Evolutionary conservation across 805 yeast genomes (phyloP).

Genomic region (Ogataea zsoltii): DNA sequence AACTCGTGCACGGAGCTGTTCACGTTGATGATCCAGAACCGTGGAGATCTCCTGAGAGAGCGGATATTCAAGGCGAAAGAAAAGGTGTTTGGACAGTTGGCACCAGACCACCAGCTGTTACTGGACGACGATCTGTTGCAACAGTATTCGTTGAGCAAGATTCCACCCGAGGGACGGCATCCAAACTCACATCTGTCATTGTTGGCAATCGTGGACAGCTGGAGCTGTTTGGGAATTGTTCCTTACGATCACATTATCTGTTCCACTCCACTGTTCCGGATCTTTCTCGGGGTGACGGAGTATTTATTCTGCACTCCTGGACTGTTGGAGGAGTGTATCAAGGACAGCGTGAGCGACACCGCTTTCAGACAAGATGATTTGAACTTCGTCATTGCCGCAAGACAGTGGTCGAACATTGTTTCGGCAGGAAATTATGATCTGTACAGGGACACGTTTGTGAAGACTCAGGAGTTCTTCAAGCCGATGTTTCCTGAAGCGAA

Average conservation of each 20-base stretch:
- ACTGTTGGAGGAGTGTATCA: conserved; percentile 75
- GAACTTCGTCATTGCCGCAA: conserved; percentile 89
- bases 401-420: conserved; percentile 84
- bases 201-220: conserved; percentile 89
- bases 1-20: conserved; percentile 79
- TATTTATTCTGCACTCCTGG: conserved; percentile 85
- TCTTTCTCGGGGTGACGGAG: conserved; percentile 91
- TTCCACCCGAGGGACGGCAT: conserved; percentile 63
- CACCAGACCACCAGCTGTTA: conserved; percentile 54
- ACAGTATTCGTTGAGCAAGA: conserved; percentile 72
- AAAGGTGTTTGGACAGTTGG: conserved; percentile 71
- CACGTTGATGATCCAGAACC: conserved; percentile 76
- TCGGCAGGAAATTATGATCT: conserved; percentile 70
- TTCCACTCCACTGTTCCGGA: conserved; percentile 90
- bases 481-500: conserved; percentile 91
- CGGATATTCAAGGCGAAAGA: conserved; percentile 68
- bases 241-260: conserved; percentile 98
- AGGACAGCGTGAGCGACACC: conserved; percentile 64
- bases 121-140: conserved; percentile 80
- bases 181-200: conserved; percentile 91
- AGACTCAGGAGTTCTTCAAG: conserved; percentile 77
- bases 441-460: conserved; percentile 72
- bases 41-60: conserved; percentile 53
- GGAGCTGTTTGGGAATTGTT: conserved; percentile 80
- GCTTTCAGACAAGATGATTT: conserved; percentile 85